phyloP scores from a whole-genome alignment of 164 flowering plant species.

The Nymphaea thermarum region DNA sequence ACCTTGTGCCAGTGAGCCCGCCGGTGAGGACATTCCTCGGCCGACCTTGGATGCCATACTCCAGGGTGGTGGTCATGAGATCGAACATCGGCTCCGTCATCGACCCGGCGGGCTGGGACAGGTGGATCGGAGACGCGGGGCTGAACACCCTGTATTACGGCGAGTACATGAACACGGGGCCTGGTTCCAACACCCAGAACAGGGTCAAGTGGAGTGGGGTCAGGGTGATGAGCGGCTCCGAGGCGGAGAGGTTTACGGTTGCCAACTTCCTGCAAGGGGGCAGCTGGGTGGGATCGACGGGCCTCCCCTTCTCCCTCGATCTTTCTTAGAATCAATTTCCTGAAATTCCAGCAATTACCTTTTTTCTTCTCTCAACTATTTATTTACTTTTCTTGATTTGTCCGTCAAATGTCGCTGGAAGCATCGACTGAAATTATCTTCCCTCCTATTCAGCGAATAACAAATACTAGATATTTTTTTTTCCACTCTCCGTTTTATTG shows the following conservation, averaged over 20 bases:
- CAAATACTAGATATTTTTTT: too few species aligned
- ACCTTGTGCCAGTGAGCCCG: conserved; percentile 24
- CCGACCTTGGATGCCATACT: conserved; percentile 72
- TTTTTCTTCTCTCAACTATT: too few species aligned
- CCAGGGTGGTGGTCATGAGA: conserved; percentile 63
- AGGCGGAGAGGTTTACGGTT: conserved; percentile 38
- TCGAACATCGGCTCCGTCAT: conserved; percentile 37
- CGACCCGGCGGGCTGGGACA: conserved; percentile 58
- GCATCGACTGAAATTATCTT: too few species aligned
- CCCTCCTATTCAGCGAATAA: too few species aligned
- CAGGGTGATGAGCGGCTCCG: conserved; percentile 30
- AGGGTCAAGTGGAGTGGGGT: conserved; percentile 67
- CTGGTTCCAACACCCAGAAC: conserved; percentile 42
- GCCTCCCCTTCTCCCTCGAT: conserved; percentile 54
- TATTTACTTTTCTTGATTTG: too few species aligned
- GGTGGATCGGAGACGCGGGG: conserved; percentile 59
- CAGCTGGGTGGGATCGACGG: conserved; percentile 42
- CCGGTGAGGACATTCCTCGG: conserved; percentile 54
- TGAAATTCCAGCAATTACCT: too few species aligned
- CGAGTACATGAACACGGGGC: conserved; percentile 56
- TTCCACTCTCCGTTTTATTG: too few species aligned
- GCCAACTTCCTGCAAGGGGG: conserved; percentile 39
- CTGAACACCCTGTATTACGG: conserved; percentile 42
- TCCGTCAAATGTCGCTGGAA: too few species aligned
- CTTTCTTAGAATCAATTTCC: conserved; percentile 4